Evolutionary conservation across 352 stramenopile species (phyloP), one percentile per base, ranked within the genome.

Genomic region (Phytophthora ramorum): DNA sequence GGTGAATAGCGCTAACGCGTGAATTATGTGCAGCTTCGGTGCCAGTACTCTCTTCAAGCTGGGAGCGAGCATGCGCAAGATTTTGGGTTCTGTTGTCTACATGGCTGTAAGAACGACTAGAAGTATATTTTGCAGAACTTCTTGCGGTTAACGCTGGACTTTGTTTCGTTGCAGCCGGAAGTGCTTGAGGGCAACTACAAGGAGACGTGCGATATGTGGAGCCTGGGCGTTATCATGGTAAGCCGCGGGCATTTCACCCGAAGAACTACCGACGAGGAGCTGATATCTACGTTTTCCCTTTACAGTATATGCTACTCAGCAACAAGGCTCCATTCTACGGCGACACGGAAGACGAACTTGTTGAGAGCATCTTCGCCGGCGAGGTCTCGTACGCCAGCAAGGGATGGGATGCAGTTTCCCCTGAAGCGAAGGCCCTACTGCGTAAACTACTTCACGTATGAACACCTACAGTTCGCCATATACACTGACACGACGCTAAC

Each of bases 221-320:
- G 86, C 61, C 79, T 95, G 7, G 86, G 86, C 9, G 78, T 95
- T 17, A 89, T 93, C 58, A 95, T 93, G 85, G 84, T 90, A 63
- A 16, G 61, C 26, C 26, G 26, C 22, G 30, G 12, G 14, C 28
- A 13, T 13, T 26, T 28, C 16, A 6, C 2, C 0, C 4, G 20
- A 13, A 26, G 7, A n/a, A 40, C n/a, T 40, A 12, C 10, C 2
- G 3, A 8, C 19, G 5, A 7, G 5, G 22, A 26, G 17, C n/a
- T 61, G 30, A 50, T 30, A 41, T 24, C 10, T 57, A 13, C 10
- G 40, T 50, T 19, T 13, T 16, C 13, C n/a, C 19, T 14, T 34
- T 13, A 13, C 46, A 92, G 85, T 95, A 85, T 64, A 95, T 93
- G 86, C 76, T 95, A 22, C 66, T 95, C 47, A 93, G 83, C 76